A percentile compares a stretch with the other conserved stretches of the same genome.
These are phyloP conservation scores for Copromyces sp. DNA, from an alignment of 495 filamentous ascomycete genomes.

Conservation along the genomic window DNA sequence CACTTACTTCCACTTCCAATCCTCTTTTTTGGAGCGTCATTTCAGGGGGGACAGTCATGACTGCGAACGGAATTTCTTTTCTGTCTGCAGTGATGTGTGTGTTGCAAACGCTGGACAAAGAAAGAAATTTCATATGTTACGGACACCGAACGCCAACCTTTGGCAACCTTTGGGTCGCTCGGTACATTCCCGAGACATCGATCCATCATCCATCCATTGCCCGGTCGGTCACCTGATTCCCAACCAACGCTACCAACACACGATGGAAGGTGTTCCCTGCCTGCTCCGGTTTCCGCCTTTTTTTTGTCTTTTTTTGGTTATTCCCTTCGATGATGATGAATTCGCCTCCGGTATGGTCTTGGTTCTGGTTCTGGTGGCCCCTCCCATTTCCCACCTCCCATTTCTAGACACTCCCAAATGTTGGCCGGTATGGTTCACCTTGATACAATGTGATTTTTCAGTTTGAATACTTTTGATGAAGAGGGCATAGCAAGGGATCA, in stretches of 20 bases:
- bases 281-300: conserved; percentile 3
- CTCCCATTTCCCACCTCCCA: background rate
- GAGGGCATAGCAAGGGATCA: background rate
- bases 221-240: too few relatives aligned
- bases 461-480: background rate
- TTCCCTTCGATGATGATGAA: background rate
- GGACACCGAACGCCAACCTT: conserved; percentile 5
- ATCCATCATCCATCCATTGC: too few relatives aligned
- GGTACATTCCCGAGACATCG: conserved; percentile 35
- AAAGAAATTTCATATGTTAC: background rate
- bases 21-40: too few relatives aligned
- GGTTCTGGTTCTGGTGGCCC: background rate
- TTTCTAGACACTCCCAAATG: background rate
- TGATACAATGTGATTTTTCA: background rate
- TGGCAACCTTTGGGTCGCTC: conserved; percentile 16
- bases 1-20: too few relatives aligned
- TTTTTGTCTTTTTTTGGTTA: background rate
- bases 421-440: background rate
- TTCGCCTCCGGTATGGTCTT: background rate
- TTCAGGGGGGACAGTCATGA: background rate
- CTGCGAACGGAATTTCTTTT: conserved; percentile 20
- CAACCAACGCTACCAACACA: too few relatives aligned
- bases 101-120: conserved; percentile 32
- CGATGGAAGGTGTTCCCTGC: too few relatives aligned
- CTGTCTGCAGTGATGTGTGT: background rate